phyloP scores from a whole-genome alignment of 2,329 filamentous ascomycete genomes.

The Nakataea oryzae region DNA sequence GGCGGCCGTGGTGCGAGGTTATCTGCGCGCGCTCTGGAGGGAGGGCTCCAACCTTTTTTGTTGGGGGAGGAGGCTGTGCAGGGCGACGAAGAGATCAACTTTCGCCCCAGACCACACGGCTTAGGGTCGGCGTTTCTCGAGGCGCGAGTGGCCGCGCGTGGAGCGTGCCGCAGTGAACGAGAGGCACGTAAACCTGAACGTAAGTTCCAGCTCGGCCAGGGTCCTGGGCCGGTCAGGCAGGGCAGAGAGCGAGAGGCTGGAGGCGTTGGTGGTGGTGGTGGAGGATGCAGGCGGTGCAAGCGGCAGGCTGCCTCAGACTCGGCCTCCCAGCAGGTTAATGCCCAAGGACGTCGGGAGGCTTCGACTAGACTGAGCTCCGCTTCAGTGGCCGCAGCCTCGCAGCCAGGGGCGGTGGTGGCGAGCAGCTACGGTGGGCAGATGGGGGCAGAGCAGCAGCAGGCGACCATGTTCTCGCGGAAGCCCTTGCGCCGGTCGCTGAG shows the following conservation, averaged over 20 bases:
- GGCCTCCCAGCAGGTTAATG: neutral
- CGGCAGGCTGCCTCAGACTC: neutral
- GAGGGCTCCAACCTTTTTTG: neutral
- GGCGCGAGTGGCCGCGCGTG: neutral
- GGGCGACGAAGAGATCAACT: neutral
- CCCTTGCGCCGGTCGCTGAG: neutral
- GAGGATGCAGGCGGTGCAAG: neutral
- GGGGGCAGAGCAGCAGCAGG: neutral
- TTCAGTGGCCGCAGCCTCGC: neutral
- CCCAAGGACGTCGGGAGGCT: neutral
- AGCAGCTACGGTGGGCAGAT: neutral
- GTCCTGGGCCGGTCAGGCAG: neutral
- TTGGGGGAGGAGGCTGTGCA: conserved; percentile 1
- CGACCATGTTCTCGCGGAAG: neutral
- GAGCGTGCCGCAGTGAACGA: neutral
- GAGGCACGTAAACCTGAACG: neutral
- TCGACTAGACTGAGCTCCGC: neutral
- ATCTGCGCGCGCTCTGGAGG: neutral
- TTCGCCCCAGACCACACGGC: neutral
- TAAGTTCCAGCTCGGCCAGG: neutral
- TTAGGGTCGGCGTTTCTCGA: neutral
- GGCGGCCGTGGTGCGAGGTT: neutral
- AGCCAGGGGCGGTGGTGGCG: neutral
- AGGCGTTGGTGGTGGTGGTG: neutral
- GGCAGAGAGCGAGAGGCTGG: too few species aligned